Evolutionary conservation across 1,139 yeast species (phyloP).

Genomic region (Sporopachydermia cereana): DNA sequence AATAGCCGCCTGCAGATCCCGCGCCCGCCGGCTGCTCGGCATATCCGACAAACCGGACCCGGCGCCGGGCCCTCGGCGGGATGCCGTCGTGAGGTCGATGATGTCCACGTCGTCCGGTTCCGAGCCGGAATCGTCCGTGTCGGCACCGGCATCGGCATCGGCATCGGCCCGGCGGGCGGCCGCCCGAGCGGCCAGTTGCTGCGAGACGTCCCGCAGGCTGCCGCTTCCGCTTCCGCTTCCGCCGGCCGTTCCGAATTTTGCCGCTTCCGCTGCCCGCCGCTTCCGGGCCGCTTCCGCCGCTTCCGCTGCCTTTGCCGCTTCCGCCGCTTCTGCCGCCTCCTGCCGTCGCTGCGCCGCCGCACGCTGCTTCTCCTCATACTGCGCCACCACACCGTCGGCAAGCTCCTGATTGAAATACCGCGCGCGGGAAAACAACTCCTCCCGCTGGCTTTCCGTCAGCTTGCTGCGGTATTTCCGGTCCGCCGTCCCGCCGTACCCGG

Average conservation of each 20-base stretch:
- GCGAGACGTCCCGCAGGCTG: not conserved
- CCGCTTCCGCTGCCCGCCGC: not conserved
- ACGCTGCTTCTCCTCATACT: conserved; percentile 25
- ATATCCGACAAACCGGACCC: too few relatives aligned
- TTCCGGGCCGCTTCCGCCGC: not conserved
- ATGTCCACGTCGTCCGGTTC: conserved; percentile 6
- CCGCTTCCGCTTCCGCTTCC: too few relatives aligned
- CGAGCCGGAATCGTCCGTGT: not conserved
- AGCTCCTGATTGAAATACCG: conserved; percentile 38
- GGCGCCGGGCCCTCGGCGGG: too few relatives aligned
- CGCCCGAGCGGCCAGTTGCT: conserved; percentile 6
- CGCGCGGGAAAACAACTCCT: conserved; percentile 46
- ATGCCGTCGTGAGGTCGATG: not conserved
- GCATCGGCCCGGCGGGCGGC: conserved; percentile 8
- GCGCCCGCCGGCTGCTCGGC: not conserved
- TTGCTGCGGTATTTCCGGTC: conserved; percentile 19
- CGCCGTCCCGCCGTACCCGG: conserved; percentile 3
- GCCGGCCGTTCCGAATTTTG: not conserved
- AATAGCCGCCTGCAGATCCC: not conserved
- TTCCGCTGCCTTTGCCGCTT: not conserved
- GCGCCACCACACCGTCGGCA: conserved; percentile 40
- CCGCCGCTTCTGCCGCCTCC: not conserved
- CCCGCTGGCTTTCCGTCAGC: conserved; percentile 46
- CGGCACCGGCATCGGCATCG: conserved; percentile 7
- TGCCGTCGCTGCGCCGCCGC: not conserved